These are phyloP conservation scores for Pseudognaphalium luteoalbum DNA, from an alignment of 129 eudicot species.

Conservation along the genomic window DNA sequence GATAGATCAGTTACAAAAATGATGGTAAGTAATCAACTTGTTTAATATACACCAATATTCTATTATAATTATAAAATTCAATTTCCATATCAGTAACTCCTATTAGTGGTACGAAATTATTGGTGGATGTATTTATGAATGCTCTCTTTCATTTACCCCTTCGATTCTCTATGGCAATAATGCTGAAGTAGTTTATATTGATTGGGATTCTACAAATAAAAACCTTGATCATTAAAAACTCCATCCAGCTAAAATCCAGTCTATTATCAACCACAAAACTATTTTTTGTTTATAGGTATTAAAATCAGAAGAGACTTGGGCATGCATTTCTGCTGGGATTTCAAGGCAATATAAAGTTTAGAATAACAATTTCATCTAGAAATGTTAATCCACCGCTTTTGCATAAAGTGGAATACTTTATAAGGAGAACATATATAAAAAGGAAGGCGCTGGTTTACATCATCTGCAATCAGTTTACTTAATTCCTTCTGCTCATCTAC, in stretches of 20 bases:
- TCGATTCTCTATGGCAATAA: not conserved
- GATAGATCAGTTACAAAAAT: not conserved
- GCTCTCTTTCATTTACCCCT: not conserved
- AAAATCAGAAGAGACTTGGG: not conserved
- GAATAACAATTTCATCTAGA: constrained; percentile 5
- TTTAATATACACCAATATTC: not conserved
- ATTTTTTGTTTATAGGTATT: not conserved
- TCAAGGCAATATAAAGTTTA: not conserved
- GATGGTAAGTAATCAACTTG: not conserved
- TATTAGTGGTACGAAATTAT: not conserved
- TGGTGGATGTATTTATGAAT: not conserved
- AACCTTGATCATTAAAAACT: not conserved
- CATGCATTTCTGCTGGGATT: not conserved
- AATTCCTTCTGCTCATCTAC: constrained; percentile 78
- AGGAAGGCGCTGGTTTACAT: constrained; percentile 40
- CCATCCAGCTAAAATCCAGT: not conserved
- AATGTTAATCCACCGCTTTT: not conserved
- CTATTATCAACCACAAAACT: not conserved
- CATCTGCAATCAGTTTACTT: constrained; percentile 61
- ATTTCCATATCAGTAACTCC: not conserved
- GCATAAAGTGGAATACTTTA: not conserved
- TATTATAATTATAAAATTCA: not conserved
- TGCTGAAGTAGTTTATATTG: not conserved
- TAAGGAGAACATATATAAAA: not conserved
- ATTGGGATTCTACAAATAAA: not conserved